phyloP scores from a whole-genome alignment of 768 basidiomycete species.

The Phylloporus scabripes region DNA sequence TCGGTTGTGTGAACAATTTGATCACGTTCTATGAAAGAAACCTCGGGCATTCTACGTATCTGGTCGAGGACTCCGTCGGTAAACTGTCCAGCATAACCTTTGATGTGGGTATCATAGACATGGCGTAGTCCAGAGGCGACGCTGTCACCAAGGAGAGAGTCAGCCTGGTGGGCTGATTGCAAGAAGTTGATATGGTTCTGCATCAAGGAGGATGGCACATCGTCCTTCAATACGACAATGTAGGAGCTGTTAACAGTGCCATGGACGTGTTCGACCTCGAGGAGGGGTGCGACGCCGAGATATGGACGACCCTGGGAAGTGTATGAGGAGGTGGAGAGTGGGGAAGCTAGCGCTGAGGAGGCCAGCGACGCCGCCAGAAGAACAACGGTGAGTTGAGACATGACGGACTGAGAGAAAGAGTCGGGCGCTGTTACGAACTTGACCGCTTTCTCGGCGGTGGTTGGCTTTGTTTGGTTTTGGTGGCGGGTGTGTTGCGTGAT shows the following conservation, averaged over 20 bases:
- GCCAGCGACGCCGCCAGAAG: constrained; percentile 37
- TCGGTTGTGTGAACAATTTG: constrained; percentile 76
- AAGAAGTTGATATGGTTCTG: constrained; percentile 79
- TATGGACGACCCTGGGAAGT: constrained; percentile 36
- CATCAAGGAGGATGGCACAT: constrained; percentile 49
- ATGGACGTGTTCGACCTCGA: constrained; percentile 56
- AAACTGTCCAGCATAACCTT: constrained; percentile 82
- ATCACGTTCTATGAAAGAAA: constrained; percentile 89
- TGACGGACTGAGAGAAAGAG: constrained; percentile 24
- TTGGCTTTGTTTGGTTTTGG: constrained; percentile 27
- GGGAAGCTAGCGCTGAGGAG: constrained; percentile 33
- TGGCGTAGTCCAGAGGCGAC: constrained; percentile 55
- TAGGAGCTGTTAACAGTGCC: constrained; percentile 86
- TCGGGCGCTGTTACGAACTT: background rate
- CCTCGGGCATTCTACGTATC: constrained; percentile 81
- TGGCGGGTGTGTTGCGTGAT: constrained; percentile 14
- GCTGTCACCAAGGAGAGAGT: constrained; percentile 45
- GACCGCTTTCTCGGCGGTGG: constrained; percentile 10
- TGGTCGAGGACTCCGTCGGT: constrained; percentile 60
- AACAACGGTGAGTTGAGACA: constrained; percentile 31
- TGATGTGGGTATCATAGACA: constrained; percentile 68
- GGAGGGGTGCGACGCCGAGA: constrained; percentile 55
- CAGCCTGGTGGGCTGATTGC: constrained; percentile 50
- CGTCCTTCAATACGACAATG: constrained; percentile 84
- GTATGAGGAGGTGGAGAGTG: constrained; percentile 41